Evolutionary conservation across 441 rosid species (phyloP).

Genomic region (Euphorbia celastroides): DNA sequence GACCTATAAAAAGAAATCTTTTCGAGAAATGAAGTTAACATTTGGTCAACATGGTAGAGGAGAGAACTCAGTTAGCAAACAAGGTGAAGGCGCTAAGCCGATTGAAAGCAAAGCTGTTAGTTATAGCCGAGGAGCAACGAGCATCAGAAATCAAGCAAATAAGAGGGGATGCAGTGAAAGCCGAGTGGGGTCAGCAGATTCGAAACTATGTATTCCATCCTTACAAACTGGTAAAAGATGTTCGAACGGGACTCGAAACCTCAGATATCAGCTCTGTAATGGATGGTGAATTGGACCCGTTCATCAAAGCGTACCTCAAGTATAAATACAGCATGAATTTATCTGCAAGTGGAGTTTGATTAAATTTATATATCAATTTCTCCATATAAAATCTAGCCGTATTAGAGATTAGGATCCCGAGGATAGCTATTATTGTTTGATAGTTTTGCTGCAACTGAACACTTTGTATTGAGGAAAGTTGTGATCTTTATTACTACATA

Average conservation of each 20-base stretch:
- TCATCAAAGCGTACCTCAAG: constrained; percentile 88
- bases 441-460: too few species aligned
- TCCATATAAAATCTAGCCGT: not conserved
- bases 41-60: constrained; percentile 41
- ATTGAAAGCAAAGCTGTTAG: constrained; percentile 77
- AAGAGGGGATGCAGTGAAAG: constrained; percentile 91
- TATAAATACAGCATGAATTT: constrained; percentile 51
- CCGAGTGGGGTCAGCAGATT: constrained; percentile 97
- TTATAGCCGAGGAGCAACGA: constrained; percentile 87
- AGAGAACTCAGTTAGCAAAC: constrained; percentile 85
- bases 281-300: constrained; percentile 87
- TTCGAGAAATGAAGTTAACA: not conserved
- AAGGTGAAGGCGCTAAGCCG: constrained; percentile 77
- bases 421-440: not conserved
- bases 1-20: not conserved
- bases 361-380: not conserved
- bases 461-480: too few species aligned
- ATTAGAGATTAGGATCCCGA: not conserved
- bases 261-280: constrained; percentile 76
- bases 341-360: constrained; percentile 20
- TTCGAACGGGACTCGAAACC: constrained; percentile 68
- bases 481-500: too few species aligned
- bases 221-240: constrained; percentile 89
- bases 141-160: constrained; percentile 87
- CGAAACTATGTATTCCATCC: constrained; percentile 95